These are phyloP conservation scores for Gaertneriomyces sp. DNA, from an alignment of 192 early-diverging fungal species.

Conservation along the genomic window DNA sequence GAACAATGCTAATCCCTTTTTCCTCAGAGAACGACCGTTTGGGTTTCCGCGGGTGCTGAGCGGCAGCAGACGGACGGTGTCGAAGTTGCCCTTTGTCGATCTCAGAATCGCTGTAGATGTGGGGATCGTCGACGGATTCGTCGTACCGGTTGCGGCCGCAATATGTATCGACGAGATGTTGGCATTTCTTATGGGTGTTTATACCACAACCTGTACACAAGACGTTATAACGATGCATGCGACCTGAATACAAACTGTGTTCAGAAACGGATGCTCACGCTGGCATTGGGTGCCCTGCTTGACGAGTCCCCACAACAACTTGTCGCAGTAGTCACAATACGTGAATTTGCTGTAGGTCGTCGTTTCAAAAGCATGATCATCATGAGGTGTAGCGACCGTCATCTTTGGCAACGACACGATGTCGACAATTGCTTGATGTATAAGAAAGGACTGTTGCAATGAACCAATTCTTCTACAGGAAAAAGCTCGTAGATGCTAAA, in stretches of 20 bases:
- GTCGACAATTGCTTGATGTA: too few relatives aligned
- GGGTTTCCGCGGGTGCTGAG: background rate
- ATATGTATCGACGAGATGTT: conserved; percentile 26
- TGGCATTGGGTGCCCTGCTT: conserved; percentile 63
- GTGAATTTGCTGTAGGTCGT: conserved; percentile 59
- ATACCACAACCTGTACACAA: conserved; percentile 37
- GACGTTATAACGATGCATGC: background rate
- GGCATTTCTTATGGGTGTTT: conserved; percentile 54
- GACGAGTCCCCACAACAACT: conserved; percentile 69
- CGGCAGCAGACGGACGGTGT: background rate
- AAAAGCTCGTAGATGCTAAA: too few relatives aligned
- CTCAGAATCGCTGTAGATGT: background rate
- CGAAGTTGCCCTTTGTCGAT: background rate
- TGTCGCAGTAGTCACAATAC: conserved; percentile 64
- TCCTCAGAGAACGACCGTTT: background rate
- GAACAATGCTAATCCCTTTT: conserved; percentile 18
- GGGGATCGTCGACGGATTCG: background rate
- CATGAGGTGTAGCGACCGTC: background rate
- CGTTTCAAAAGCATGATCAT: conserved; percentile 49
- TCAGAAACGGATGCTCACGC: conserved; percentile 28
- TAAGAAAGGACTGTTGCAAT: too few relatives aligned
- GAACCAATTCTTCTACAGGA: too few relatives aligned
- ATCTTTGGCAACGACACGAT: too few relatives aligned
- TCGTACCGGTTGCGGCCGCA: conserved; percentile 8
- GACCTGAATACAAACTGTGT: background rate